Evolutionary conservation across 2,329 filamentous ascomycete species (phyloP).

Genomic region (Exophiala bonariae): DNA sequence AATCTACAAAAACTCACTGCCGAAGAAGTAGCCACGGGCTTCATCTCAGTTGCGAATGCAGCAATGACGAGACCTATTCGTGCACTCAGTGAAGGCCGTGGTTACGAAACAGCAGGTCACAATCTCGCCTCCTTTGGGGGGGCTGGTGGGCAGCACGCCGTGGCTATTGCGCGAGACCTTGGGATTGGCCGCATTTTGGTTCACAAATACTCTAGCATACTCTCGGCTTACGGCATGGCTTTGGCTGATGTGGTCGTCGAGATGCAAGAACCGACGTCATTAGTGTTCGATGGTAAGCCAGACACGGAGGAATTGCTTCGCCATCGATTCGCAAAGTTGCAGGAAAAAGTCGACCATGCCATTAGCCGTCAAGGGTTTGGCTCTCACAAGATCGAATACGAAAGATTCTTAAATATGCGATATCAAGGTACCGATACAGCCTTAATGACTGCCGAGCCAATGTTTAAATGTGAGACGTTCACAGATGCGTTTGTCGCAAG

Average conservation of each 20-base stretch:
- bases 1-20: slow-evolving; percentile 36
- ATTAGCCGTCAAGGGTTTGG: slow-evolving; percentile 49
- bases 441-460: slow-evolving; percentile 57
- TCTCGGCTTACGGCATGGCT: slow-evolving; percentile 48
- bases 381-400: slow-evolving; percentile 39
- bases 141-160: slow-evolving; percentile 44
- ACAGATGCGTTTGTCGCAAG: slow-evolving; percentile 79
- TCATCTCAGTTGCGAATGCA: slow-evolving; percentile 44
- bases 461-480: slow-evolving; percentile 74
- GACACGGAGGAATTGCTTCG: slow-evolving; percentile 23
- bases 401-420: slow-evolving; percentile 48
- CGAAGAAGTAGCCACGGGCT: slow-evolving; percentile 41
- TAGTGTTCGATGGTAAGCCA: too few relatives aligned
- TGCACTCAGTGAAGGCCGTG: slow-evolving; percentile 30
- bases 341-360: slow-evolving; percentile 7
- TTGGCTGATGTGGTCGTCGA: slow-evolving; percentile 35
- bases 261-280: slow-evolving; percentile 15
- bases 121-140: slow-evolving; percentile 35
- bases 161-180: slow-evolving; percentile 41
- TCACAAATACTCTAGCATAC: slow-evolving; percentile 42
- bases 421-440: slow-evolving; percentile 53
- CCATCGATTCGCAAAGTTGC: slow-evolving; percentile 38
- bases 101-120: slow-evolving; percentile 30
- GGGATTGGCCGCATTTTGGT: slow-evolving; percentile 44
- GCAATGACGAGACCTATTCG: slow-evolving; percentile 39